phyloP scores from a whole-genome alignment of 768 basidiomycete species.

The Mycena leptocephala region DNA sequence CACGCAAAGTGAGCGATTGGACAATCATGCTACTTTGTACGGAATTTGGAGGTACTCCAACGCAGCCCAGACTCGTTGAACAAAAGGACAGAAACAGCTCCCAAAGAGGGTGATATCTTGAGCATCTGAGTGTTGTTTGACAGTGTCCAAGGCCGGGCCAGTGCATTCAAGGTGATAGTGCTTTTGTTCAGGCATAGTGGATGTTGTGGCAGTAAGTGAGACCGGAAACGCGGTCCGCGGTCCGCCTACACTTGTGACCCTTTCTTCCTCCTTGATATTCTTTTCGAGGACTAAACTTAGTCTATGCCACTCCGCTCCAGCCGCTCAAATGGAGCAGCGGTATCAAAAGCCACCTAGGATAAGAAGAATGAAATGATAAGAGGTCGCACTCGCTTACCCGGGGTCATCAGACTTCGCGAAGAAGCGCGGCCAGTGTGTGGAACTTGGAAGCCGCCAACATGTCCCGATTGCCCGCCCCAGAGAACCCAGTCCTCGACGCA shows the following conservation, averaged over 20 bases:
- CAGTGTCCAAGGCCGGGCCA: conserved; percentile 70
- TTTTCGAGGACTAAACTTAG: no score
- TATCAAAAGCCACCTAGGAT: no score
- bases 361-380: conserved; percentile 2
- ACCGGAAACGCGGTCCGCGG: not conserved
- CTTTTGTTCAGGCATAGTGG: conserved; percentile 35
- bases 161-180: conserved; percentile 60
- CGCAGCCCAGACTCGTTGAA: conserved; percentile 86
- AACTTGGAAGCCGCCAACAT: conserved; percentile 30
- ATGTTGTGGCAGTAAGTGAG: not conserved
- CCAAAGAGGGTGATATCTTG: conserved; percentile 79
- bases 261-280: not conserved
- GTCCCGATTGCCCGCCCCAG: conserved; percentile 46
- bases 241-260: not conserved
- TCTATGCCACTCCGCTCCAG: no score
- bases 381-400: no score
- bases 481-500: conserved; percentile 36
- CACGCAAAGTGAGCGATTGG: conserved; percentile 40
- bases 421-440: not conserved
- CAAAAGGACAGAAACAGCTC: conserved; percentile 87
- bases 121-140: conserved; percentile 60
- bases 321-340: no score
- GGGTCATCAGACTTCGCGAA: conserved; percentile 19
- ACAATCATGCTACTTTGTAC: conserved; percentile 68
- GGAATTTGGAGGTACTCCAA: conserved; percentile 80